phyloP scores from a whole-genome alignment of 108 stramenopile genomes.

The Cyclotella sp. region DNA sequence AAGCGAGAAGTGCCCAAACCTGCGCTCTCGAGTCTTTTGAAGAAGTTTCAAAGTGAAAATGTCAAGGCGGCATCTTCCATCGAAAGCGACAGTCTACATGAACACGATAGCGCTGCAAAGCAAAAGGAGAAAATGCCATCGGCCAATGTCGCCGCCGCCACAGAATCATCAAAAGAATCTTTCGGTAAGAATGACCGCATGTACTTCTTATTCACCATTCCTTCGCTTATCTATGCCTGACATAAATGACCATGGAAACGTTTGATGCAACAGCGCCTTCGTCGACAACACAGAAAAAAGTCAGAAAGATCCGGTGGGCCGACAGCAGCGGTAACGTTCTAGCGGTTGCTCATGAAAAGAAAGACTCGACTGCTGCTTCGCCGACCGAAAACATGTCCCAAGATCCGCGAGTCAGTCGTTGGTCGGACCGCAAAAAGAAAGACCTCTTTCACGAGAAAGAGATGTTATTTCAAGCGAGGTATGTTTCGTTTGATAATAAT shows the following conservation, averaged over 20 bases:
- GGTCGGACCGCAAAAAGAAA: constrained; percentile 71
- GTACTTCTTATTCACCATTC: too few species aligned
- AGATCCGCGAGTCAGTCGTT: constrained; percentile 44
- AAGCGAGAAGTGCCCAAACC: constrained; percentile 54
- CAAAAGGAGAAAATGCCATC: constrained; percentile 24
- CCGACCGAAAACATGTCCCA: background rate
- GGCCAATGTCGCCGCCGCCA: background rate
- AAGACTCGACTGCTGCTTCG: constrained; percentile 24
- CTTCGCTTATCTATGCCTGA: too few species aligned
- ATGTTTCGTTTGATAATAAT: constrained; percentile 28
- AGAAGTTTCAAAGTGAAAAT: constrained; percentile 57
- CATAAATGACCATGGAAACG: too few species aligned
- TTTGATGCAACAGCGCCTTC: background rate
- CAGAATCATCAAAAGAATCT: too few species aligned
- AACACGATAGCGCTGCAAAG: constrained; percentile 19
- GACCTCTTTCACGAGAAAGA: constrained; percentile 82
- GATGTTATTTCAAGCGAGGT: constrained; percentile 76
- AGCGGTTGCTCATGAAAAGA: constrained; percentile 43
- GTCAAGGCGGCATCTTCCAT: constrained; percentile 17
- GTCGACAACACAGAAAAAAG: constrained; percentile 24
- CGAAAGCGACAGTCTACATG: constrained; percentile 26
- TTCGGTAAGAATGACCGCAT: too few species aligned
- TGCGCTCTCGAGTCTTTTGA: constrained; percentile 68
- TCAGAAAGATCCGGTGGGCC: constrained; percentile 78
- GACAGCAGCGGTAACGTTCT: constrained; percentile 78